phyloP scores from a whole-genome alignment of 1,139 yeast genomes.

The Candida albicans region DNA sequence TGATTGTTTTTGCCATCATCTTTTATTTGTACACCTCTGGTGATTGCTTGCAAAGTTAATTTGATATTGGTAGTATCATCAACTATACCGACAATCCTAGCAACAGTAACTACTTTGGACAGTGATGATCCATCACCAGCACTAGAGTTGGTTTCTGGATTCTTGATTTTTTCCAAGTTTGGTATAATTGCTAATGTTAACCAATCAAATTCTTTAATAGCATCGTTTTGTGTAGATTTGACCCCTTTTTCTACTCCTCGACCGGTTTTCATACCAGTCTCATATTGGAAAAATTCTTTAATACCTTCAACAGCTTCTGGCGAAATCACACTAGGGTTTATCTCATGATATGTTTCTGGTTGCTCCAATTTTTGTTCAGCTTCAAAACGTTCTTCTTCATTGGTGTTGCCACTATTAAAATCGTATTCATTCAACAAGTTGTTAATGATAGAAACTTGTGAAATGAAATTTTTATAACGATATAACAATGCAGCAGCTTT shows the following conservation, averaged over 20 bases:
- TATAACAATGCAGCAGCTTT: slow-evolving; percentile 51
- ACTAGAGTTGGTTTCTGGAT: slow-evolving; percentile 17
- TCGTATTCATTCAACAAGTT: slow-evolving; percentile 37
- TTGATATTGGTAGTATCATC: slow-evolving; percentile 47
- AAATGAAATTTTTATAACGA: slow-evolving; percentile 33
- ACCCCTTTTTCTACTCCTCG: neutral
- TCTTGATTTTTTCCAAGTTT: slow-evolving; percentile 38
- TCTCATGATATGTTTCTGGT: neutral
- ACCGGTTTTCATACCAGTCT: slow-evolving; percentile 16
- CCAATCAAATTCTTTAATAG: slow-evolving; percentile 31
- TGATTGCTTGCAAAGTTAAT: slow-evolving; percentile 55
- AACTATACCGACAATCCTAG: slow-evolving; percentile 49
- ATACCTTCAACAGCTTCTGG: slow-evolving; percentile 40
- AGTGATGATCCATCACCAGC: slow-evolving; percentile 14
- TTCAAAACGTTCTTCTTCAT: neutral
- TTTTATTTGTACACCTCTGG: slow-evolving; percentile 39
- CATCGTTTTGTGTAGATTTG: neutral
- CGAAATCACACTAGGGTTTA: slow-evolving; percentile 29
- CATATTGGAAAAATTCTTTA: slow-evolving; percentile 24
- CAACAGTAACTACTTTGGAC: slow-evolving; percentile 42
- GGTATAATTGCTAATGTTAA: slow-evolving; percentile 42
- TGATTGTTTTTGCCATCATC: neutral
- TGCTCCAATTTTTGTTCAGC: neutral
- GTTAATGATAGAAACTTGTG: slow-evolving; percentile 31
- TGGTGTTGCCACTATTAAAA: slow-evolving; percentile 20